Conservation (phyloP, 129 eudicot genomes). For the Artemisia tridentata region DNA sequence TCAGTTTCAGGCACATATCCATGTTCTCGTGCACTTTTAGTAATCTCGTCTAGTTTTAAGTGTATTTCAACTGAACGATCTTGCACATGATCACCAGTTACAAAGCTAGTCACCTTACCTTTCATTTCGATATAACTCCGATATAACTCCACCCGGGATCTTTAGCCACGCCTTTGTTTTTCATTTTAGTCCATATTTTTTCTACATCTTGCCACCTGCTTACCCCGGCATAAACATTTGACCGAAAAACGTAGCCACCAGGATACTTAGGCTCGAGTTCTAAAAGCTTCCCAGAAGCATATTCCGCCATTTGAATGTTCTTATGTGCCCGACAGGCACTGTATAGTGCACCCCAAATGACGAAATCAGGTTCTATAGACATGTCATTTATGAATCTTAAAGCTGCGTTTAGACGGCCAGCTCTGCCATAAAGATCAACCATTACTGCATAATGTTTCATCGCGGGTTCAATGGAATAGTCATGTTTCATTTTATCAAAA, state of each 20-base stretch:
- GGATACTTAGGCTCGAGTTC: conserved; percentile 55
- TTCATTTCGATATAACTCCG: conserved; percentile 55
- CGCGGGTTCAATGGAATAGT: conserved; percentile 45
- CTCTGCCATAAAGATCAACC: conserved; percentile 56
- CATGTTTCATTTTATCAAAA: conserved; percentile 43
- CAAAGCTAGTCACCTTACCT: conserved; percentile 49
- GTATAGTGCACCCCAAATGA: conserved; percentile 60
- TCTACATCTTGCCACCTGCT: conserved; percentile 65
- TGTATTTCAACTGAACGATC: conserved; percentile 37
- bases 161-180: too few relatives aligned
- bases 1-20: conserved; percentile 64
- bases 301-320: conserved; percentile 57
- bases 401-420: conserved; percentile 54
- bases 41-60: conserved; percentile 43
- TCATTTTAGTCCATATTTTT: conserved; percentile 42
- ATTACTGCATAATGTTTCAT: conserved; percentile 53
- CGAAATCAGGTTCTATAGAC: conserved; percentile 50
- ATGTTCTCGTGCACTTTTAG: conserved; percentile 42
- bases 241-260: conserved; percentile 50
- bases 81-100: conserved; percentile 55
- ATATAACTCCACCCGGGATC: too few relatives aligned
- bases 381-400: conserved; percentile 42
- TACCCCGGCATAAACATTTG: conserved; percentile 52
- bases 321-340: conserved; percentile 52
- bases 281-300: conserved; percentile 43